Percentiles rank a stretch among this genome's conserved stretches.
These are phyloP conservation scores for Ceratocystis lukuohia DNA, from an alignment of 2,329 filamentous ascomycete species.

Conservation along the genomic window DNA sequence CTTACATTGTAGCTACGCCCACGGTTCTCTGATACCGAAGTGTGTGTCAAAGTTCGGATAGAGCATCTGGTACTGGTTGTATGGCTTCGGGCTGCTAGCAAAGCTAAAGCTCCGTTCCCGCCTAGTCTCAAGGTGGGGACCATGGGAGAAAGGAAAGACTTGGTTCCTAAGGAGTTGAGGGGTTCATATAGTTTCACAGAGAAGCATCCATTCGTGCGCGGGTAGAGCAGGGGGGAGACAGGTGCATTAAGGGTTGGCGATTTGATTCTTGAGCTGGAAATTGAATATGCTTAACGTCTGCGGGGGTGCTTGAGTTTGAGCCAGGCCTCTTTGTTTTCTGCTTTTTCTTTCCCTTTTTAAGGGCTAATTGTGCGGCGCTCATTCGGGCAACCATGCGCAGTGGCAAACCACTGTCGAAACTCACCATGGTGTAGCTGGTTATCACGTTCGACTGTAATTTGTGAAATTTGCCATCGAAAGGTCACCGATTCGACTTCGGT, in stretches of 20 bases:
- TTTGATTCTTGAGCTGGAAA: too few relatives aligned
- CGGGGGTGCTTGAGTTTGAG: too few relatives aligned
- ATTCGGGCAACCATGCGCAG: conserved; percentile 13
- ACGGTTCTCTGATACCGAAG: not conserved
- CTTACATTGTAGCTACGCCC: conserved; percentile 9
- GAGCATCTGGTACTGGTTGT: not conserved
- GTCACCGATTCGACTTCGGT: conserved; percentile 20
- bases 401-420: conserved; percentile 17
- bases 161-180: too few relatives aligned
- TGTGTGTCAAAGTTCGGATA: not conserved
- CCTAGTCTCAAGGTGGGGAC: not conserved
- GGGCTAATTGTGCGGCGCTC: rapidly evolving
- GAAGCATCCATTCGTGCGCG: too few relatives aligned
- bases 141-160: not conserved
- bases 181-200: too few relatives aligned
- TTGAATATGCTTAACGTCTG: too few relatives aligned
- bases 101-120: not conserved
- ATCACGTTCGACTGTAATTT: conserved; percentile 20
- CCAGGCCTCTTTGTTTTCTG: too few relatives aligned
- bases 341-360: not conserved
- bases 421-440: conserved; percentile 19
- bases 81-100: not conserved
- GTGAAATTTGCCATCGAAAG: conserved; percentile 19
- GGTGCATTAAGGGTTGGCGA: too few relatives aligned
- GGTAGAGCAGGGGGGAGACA: too few relatives aligned